Percentiles rank a stretch among this genome's conserved stretches.
These are phyloP conservation scores for Phtheirospermum japonicum DNA, from an alignment of 257 asterid species.

Conservation along the genomic window DNA sequence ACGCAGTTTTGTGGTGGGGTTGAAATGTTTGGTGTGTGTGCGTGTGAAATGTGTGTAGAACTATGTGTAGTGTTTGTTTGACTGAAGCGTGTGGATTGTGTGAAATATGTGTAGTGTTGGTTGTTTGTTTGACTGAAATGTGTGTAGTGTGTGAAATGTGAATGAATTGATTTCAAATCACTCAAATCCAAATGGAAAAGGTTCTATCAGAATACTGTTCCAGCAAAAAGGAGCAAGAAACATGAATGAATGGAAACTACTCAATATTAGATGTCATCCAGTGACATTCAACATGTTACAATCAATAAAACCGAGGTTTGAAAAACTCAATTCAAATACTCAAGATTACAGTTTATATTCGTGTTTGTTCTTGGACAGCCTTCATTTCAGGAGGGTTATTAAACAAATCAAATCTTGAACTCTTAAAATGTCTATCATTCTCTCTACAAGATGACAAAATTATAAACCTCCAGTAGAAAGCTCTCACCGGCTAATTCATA, in stretches of 20 bases:
- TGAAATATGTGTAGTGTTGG: no score
- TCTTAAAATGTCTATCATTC: neutral
- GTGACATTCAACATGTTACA: conserved; percentile 7
- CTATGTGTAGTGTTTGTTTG: no score
- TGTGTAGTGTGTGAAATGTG: neutral
- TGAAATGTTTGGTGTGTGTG: no score
- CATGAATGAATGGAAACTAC: conserved; percentile 14
- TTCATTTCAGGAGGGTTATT: neutral
- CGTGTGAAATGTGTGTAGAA: no score
- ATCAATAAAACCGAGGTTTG: conserved; percentile 5
- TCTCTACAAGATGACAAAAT: conserved; percentile 6
- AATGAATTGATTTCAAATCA: no score
- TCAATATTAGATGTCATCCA: conserved; percentile 4
- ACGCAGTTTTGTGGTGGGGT: no score
- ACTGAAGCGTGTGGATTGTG: no score
- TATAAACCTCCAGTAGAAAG: conserved; percentile 2
- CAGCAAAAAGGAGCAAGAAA: neutral
- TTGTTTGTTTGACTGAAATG: no score
- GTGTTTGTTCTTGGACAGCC: neutral
- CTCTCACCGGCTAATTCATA: neutral
- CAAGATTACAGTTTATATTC: neutral
- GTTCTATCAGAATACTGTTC: neutral
- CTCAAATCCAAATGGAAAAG: no score
- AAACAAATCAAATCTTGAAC: neutral
- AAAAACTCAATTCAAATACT: neutral